Evolutionary conservation across 2,329 filamentous ascomycete genomes (phyloP), one percentile per base, ranked within the genome.

Genomic region (Chaetomium globosum): DNA sequence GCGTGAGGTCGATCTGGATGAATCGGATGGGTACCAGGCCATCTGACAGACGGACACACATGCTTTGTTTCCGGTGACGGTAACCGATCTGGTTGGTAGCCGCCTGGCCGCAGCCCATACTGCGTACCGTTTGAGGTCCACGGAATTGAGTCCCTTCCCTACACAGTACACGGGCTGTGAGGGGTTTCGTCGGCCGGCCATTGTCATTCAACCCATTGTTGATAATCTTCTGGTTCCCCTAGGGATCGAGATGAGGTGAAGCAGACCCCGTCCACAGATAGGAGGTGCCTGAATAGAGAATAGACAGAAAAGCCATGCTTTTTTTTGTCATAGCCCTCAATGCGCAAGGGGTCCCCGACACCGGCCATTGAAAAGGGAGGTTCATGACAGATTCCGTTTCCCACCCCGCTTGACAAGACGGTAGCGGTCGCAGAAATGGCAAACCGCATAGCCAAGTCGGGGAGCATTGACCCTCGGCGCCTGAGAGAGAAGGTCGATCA

Each of bases 401-500:
- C 26, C 53, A 54, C 62, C 59, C 62, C 59, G 59, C 56, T 49
- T 33, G 51, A 23, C 53, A 60, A 64, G 30, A 57, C 58, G 49
- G 39, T 30, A 59, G n/a, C 26, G 30, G 59, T 51, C 46, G 55
- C 53, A 62, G 64, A 59, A 62, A 46, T 16, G 19, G 28, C 19
- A 63, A 28, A 5, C 9, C 33, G 64, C 60, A 65, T 57, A 59
- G 56, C 43, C 60, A 51, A 54, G 39, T 21, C 54, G 49, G 30
- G 26, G 56, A 49, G 68, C 69, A 70, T 63, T 70, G 69, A 71
- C 67, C 62, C 58, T 60, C 59, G 9, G 54, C 33, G 63, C 53
- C 59, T 62, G 54, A 66, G 65, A 67, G 66, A 55, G 64, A 48
- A 66, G 46, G 70, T 65, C 67, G 70, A 71, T 69, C 68, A 64